Evolutionary conservation across 352 stramenopile genomes (phyloP).

Genomic region (Thalassiosira livingstoniorum): DNA sequence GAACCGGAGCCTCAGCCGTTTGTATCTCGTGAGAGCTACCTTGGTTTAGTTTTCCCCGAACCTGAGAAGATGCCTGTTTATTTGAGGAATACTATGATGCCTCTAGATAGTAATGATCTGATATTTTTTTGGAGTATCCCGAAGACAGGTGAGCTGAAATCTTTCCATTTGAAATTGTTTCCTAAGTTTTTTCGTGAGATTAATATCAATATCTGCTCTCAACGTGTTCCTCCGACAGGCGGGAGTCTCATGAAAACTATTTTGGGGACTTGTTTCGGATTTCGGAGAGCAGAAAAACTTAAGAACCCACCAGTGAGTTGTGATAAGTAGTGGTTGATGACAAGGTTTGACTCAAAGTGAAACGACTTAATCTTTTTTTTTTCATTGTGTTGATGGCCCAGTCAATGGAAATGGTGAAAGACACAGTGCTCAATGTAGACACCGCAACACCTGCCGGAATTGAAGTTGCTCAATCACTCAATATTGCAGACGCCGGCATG

Average conservation of each 20-base stretch:
- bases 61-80: slow-evolving; percentile 1
- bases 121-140: slow-evolving; percentile 44
- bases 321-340: too few relatives aligned
- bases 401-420: slow-evolving; percentile 16
- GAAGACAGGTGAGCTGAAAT: too few relatives aligned
- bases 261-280: slow-evolving; percentile 18
- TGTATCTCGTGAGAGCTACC: neutral
- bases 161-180: too few relatives aligned
- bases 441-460: slow-evolving; percentile 27
- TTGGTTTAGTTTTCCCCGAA: neutral
- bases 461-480: slow-evolving; percentile 8
- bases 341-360: too few relatives aligned
- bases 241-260: slow-evolving; percentile 33
- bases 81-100: neutral
- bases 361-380: too few relatives aligned
- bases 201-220: slow-evolving; percentile 26
- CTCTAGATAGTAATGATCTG: neutral
- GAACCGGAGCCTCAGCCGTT: neutral
- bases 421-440: slow-evolving; percentile 36
- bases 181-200: neutral
- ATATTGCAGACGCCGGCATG: slow-evolving; percentile 21
- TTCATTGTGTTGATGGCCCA: neutral
- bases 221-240: slow-evolving; percentile 27
- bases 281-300: slow-evolving; percentile 27
- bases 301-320: slow-evolving; percentile 13